Base-by-base conservation (phyloP, 108 stramenopile species). In the Conticribra guillardii region DNA sequence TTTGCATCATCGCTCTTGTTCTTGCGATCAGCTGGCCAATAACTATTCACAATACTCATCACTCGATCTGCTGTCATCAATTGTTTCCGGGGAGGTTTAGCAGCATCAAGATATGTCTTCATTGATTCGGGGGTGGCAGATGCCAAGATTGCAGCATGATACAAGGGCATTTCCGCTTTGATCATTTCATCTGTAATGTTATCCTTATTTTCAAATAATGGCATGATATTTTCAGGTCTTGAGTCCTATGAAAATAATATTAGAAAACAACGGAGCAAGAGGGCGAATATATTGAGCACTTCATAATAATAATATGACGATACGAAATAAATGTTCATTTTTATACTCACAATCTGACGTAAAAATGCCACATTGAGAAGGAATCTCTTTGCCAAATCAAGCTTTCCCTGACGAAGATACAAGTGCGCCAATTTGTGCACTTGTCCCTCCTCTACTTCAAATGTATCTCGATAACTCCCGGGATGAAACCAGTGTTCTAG, bases 341-440 rank as follows among this genome's bases (percentile, higher is more conserved):
- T 69, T 58, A 69, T 58, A 48, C 60, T 49, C 31, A 32, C 62
- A 30, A 63, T 32, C 71, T 72, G 51, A 37, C 63, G 60, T 44
- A 72, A 55, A 45, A 63, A 72, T 9, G 59, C 48, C 3, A 47
- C 71, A 56, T 72, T 72, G 18, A 72, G 31, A 31, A 54, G 33
- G 26, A 72, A 32, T 9, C 45, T 52, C 61, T 41, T 60, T 18
- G 71, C 71, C 71, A 63, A 60, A 2, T 16, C 21, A n/a, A 62
- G 11, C 53, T 44, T 34, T 22, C 54, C 71, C 3, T 63, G 14
- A 54, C 51, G 52, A 51, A 63, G 45, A 26, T 72, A 72, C 27
- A 63, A 29, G 53, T 63, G 47, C 1, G 71, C 50, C 71, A 72
- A 72, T 31, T 63, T 63, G 61, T 61, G 63, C 11, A 56, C 71